Percentiles rank a stretch among this genome's conserved stretches.
phyloP scores from a whole-genome alignment of 192 early-diverging fungal genomes.

The Hyaloraphidium curvatum region DNA sequence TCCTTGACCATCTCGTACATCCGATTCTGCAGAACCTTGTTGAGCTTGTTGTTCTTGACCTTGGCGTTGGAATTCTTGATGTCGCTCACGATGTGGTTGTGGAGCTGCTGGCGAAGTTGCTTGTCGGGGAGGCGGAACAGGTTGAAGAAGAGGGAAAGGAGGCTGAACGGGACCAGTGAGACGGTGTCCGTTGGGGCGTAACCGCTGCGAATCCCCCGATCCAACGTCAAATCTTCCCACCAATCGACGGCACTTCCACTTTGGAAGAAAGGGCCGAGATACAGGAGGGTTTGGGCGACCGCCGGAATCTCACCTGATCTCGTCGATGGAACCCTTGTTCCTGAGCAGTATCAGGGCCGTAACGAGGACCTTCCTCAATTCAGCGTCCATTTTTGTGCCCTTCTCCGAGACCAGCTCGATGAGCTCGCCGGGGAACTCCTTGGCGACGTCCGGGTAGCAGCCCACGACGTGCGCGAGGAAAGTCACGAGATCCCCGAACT shows the following conservation, averaged over 20 bases:
- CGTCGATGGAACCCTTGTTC: constrained; percentile 60
- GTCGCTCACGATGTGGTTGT: constrained; percentile 86
- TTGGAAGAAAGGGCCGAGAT: not conserved
- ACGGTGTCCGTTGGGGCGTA: not conserved
- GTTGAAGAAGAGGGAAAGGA: constrained; percentile 86
- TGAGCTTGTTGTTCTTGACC: constrained; percentile 90
- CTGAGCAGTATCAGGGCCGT: constrained; percentile 75
- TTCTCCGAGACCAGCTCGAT: constrained; percentile 65
- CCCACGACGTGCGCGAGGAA: constrained; percentile 75
- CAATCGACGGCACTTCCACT: not conserved
- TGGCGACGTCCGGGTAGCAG: constrained; percentile 72
- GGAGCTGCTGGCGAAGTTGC: constrained; percentile 65
- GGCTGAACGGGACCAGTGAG: constrained; percentile 7
- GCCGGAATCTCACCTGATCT: constrained; percentile 22
- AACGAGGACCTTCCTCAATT: constrained; percentile 70
- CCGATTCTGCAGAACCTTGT: constrained; percentile 90
- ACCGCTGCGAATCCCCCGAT: not conserved
- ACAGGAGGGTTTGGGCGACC: too few species aligned
- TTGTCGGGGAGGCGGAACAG: constrained; percentile 92
- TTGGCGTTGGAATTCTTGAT: constrained; percentile 85
- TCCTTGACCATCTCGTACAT: constrained; percentile 93
- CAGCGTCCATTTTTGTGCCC: constrained; percentile 59
- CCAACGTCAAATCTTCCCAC: not conserved
- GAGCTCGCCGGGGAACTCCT: constrained; percentile 61
- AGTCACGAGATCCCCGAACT: constrained; percentile 73